These are phyloP conservation scores for Cucurbita argyrosperma DNA, from an alignment of 306 rosid species.

Conservation along the genomic window DNA sequence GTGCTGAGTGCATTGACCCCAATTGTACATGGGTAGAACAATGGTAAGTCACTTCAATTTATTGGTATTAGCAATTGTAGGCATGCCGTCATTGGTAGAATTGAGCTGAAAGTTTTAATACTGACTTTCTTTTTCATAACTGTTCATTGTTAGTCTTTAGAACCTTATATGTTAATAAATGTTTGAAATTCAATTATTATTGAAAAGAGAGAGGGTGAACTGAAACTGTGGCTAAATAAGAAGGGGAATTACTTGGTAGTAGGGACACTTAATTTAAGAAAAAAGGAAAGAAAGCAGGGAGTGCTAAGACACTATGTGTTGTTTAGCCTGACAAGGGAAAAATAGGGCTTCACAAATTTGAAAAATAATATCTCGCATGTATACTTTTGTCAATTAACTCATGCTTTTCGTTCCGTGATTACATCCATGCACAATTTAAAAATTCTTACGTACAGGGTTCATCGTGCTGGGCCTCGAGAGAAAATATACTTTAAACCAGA, in stretches of 20 bases:
- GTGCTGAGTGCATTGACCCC: constrained; percentile 93
- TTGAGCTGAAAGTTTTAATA: not conserved
- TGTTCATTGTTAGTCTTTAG: not conserved
- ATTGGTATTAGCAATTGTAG: not conserved
- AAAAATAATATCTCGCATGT: not conserved
- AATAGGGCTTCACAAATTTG: not conserved
- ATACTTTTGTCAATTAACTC: not conserved
- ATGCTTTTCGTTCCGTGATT: not conserved
- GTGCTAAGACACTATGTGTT: not conserved
- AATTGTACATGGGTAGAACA: constrained; percentile 94
- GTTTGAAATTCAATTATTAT: not conserved
- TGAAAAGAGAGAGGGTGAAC: not conserved
- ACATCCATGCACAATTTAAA: not conserved
- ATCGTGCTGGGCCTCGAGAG: constrained; percentile 98
- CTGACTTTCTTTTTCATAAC: not conserved
- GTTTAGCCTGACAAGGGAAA: not conserved
- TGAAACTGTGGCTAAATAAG: not conserved
- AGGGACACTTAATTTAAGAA: not conserved
- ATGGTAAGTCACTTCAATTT: constrained; percentile 38
- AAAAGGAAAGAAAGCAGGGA: not conserved
- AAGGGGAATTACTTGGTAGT: not conserved
- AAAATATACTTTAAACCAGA: constrained; percentile 83
- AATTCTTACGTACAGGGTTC: constrained; percentile 46
- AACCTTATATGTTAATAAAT: not conserved
- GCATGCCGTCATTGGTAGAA: not conserved